Evolutionary conservation across 2,329 filamentous ascomycete species (phyloP).

Genomic region (Aspergillus sojae): DNA sequence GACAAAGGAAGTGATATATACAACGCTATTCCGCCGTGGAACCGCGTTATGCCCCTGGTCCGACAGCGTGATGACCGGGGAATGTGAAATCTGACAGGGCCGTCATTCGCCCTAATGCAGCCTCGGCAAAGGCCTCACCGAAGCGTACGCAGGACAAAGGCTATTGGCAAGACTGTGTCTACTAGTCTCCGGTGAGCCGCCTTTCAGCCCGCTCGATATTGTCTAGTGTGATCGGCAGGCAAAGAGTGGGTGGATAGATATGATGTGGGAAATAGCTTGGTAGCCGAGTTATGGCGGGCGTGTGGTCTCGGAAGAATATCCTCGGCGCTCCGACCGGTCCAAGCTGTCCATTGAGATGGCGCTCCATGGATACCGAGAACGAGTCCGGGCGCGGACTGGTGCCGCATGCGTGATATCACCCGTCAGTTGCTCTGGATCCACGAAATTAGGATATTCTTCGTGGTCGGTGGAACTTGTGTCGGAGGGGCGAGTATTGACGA

Average conservation of each 20-base stretch:
- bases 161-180: not conserved
- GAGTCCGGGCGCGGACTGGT: slow-evolving; percentile 16
- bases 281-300: not conserved
- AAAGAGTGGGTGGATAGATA: not conserved
- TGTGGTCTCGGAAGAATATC: slow-evolving; percentile 16
- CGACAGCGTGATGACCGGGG: not conserved
- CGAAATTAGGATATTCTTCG: slow-evolving; percentile 44
- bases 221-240: not conserved
- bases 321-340: slow-evolving; percentile 27
- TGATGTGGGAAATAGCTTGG: not conserved
- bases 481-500: slow-evolving; percentile 38
- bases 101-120: not conserved
- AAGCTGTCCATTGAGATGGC: slow-evolving; percentile 34
- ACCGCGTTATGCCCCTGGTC: no score
- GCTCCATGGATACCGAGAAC: slow-evolving; percentile 24
- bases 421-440: slow-evolving; percentile 43
- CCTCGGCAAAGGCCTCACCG: not conserved
- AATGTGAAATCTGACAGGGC: not conserved
- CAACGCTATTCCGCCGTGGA: not conserved
- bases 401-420: slow-evolving; percentile 42
- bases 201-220: not conserved
- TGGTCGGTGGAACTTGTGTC: slow-evolving; percentile 34
- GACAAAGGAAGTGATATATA: not conserved
- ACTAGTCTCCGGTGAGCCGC: not conserved
- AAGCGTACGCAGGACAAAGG: not conserved